A percentile compares a stretch with the other conserved stretches of the same genome.
These are phyloP conservation scores for Ettlia oleoabundans DNA, from an alignment of 139 green algal genomes.

Conservation along the genomic window DNA sequence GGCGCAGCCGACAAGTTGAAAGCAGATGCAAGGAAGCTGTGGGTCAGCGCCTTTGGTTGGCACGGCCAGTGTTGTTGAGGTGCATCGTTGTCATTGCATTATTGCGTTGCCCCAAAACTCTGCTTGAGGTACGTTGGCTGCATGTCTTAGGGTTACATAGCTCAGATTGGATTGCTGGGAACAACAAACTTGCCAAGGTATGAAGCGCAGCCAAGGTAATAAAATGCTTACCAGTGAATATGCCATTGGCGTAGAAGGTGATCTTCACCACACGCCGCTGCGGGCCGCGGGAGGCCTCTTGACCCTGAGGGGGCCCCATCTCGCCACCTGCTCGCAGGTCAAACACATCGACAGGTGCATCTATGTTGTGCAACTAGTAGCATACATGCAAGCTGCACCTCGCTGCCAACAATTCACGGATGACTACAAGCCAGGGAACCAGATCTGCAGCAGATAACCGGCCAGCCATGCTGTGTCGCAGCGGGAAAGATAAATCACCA, in stretches of 20 bases:
- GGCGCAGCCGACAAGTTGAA: neutral
- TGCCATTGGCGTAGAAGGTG: conserved; percentile 83
- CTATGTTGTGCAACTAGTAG: neutral
- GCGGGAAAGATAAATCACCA: too few species aligned
- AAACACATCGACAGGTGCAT: neutral
- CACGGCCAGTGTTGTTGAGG: too few species aligned
- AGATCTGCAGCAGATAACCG: too few species aligned
- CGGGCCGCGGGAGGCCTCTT: neutral
- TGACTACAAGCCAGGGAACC: neutral
- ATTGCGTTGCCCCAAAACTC: too few species aligned
- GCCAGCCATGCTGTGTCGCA: too few species aligned
- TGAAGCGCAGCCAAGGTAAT: neutral
- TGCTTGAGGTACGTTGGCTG: neutral
- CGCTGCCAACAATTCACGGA: neutral
- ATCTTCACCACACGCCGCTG: conserved; percentile 58
- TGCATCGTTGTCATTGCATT: too few species aligned
- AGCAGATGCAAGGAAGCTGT: too few species aligned
- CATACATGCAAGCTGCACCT: neutral
- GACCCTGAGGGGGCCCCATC: conserved; percentile 40
- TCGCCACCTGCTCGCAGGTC: neutral
- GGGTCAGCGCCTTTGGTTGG: too few species aligned
- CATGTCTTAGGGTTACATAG: too few species aligned
- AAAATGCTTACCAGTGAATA: conserved; percentile 72
- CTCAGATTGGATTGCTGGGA: too few species aligned
- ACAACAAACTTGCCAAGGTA: too few species aligned